A percentile compares a stretch with the other conserved stretches of the same genome.
phyloP scores from a whole-genome alignment of 768 basidiomycete genomes.

The Mycena galopus region DNA sequence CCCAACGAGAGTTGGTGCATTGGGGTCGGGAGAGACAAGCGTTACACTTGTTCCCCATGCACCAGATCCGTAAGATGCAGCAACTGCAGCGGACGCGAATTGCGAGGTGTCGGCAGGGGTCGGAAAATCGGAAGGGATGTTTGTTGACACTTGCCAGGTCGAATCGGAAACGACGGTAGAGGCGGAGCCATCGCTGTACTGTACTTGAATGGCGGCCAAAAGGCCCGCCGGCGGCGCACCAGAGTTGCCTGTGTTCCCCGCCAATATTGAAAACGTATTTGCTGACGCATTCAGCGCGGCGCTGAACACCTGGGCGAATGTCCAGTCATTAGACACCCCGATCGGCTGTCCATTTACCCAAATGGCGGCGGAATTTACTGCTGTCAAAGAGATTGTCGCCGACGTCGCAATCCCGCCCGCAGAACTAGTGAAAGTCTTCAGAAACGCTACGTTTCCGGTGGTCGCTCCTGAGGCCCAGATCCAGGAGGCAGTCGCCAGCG shows the following conservation, averaged over 20 bases:
- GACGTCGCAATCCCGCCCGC: neutral
- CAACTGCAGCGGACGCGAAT: conserved; percentile 5
- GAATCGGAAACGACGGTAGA: conserved; percentile 8
- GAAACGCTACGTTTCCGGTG: conserved; percentile 22
- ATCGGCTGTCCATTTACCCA: conserved; percentile 34
- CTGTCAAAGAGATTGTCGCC: conserved; percentile 26
- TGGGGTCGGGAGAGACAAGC: neutral
- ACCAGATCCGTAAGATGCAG: conserved; percentile 17
- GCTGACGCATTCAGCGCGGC: conserved; percentile 12
- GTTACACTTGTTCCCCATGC: conserved; percentile 12
- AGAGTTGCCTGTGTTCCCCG: neutral
- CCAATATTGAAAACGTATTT: conserved; percentile 15
- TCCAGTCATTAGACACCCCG: neutral
- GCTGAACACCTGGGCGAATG: neutral
- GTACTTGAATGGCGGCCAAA: conserved; percentile 15
- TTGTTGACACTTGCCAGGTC: conserved; percentile 1
- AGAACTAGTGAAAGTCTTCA: conserved; percentile 7
- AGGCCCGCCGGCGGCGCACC: conserved; percentile 15
- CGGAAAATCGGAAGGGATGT: conserved; percentile 24
- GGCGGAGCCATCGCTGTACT: conserved; percentile 1
- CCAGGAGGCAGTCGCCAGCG: conserved; percentile 27
- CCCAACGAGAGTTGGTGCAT: neutral
- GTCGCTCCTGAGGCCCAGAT: conserved; percentile 24
- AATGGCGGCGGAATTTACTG: conserved; percentile 1
- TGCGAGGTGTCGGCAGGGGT: neutral